Percentiles rank a stretch among this genome's conserved stretches.
Evolutionary conservation across 805 yeast species (phyloP).

Genomic region (Starmerella davenportii): DNA sequence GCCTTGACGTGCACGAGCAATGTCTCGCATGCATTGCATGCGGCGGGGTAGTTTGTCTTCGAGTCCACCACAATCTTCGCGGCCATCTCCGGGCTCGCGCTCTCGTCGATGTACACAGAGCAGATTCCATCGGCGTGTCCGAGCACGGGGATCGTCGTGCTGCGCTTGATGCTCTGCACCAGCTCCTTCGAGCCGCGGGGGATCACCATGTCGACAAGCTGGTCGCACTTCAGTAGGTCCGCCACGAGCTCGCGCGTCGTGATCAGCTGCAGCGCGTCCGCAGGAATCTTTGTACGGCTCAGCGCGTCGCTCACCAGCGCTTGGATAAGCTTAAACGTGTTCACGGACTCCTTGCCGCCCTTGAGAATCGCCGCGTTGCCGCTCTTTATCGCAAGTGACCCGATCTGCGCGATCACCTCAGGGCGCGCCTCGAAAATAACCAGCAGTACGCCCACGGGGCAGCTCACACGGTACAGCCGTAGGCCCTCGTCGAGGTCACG

Average conservation of each 20-base stretch:
- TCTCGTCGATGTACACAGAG: slow-evolving; percentile 63
- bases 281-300: slow-evolving; percentile 53
- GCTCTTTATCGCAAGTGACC: slow-evolving; percentile 86
- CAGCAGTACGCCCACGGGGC: slow-evolving; percentile 86
- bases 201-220: slow-evolving; percentile 80
- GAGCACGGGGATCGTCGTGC: slow-evolving; percentile 86
- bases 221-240: slow-evolving; percentile 67
- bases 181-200: slow-evolving; percentile 95
- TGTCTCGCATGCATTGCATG: slow-evolving; percentile 94
- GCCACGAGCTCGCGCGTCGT: slow-evolving; percentile 81
- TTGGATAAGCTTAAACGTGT: slow-evolving; percentile 73
- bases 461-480: slow-evolving; percentile 61
- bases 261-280: slow-evolving; percentile 66
- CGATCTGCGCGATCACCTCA: slow-evolving; percentile 93
- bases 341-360: slow-evolving; percentile 86
- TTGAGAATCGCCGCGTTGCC: slow-evolving; percentile 93
- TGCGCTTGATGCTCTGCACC: slow-evolving; percentile 67
- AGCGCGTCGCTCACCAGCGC: slow-evolving; percentile 45
- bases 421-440: slow-evolving; percentile 95
- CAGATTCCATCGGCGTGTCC: slow-evolving; percentile 99
- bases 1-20: slow-evolving; percentile 39
- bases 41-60: slow-evolving; percentile 94
- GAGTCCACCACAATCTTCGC: slow-evolving; percentile 61
- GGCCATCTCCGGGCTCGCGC: slow-evolving; percentile 65
- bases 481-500: slow-evolving; percentile 80